Evolutionary conservation across 257 asterid species (phyloP).

Genomic region (Solanum commersonii): DNA sequence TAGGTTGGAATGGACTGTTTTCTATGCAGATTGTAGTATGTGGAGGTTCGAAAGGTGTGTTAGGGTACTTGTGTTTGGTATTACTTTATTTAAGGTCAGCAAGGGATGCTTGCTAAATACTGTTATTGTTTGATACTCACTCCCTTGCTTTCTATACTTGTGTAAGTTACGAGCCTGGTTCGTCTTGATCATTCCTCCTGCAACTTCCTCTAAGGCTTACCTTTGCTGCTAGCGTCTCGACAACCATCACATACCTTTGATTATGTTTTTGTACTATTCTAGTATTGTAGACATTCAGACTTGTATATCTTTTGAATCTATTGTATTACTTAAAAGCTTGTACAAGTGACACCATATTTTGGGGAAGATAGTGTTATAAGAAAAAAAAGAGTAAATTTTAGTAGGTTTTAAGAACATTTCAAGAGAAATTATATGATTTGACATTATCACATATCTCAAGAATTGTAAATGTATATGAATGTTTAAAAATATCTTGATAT

Average conservation of each 20-base stretch:
- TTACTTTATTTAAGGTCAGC: not conserved
- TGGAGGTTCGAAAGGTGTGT: not conserved
- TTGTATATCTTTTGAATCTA: no score
- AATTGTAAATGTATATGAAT: no score
- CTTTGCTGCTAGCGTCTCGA: not conserved
- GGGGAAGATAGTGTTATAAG: no score
- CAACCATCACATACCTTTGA: not conserved
- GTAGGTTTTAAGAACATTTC: no score
- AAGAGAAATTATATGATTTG: no score
- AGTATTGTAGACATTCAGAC: not conserved
- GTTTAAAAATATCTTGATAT: no score
- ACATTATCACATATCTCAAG: no score
- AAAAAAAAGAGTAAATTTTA: no score
- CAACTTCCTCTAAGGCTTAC: not conserved
- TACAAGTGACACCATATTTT: no score
- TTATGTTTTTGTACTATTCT: not conserved
- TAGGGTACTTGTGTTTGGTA: not conserved
- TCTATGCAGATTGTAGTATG: not conserved
- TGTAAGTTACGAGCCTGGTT: not conserved
- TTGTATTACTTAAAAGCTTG: no score
- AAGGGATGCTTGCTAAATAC: not conserved
- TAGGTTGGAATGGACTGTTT: not conserved
- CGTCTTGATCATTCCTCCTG: no score
- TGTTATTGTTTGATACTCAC: no score
- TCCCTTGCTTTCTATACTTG: not conserved